These are phyloP conservation scores for Penicillium sumatraense DNA, from an alignment of 2,329 filamentous ascomycete genomes.

Conservation along the genomic window DNA sequence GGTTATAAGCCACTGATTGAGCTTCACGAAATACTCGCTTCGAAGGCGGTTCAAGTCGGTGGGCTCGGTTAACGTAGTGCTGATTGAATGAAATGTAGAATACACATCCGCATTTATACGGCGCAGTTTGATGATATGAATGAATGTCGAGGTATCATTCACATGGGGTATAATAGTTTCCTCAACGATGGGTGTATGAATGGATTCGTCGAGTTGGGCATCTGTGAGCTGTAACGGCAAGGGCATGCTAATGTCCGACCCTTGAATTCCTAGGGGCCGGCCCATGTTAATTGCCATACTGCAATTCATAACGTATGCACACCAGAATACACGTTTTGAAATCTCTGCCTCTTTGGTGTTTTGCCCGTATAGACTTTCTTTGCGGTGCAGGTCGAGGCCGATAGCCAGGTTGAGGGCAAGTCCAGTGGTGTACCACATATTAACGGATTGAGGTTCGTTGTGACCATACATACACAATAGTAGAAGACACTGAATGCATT, in stretches of 20 bases:
- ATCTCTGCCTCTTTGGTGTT: conserved; percentile 23
- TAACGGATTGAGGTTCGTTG: conserved; percentile 31
- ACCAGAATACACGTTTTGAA: conserved; percentile 31
- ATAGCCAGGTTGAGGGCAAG: conserved; percentile 27
- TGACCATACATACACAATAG: conserved; percentile 31
- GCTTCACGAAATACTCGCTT: not conserved
- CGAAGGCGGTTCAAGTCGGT: not conserved
- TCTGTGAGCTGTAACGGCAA: conserved; percentile 22
- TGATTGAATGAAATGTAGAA: conserved; percentile 21
- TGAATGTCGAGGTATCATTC: conserved; percentile 29
- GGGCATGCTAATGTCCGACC: conserved; percentile 28
- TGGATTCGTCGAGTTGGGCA: conserved; percentile 13
- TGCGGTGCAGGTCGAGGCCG: conserved; percentile 27
- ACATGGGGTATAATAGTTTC: not conserved
- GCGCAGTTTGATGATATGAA: conserved; percentile 31
- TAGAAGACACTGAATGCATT: conserved; percentile 30
- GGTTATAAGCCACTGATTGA: conserved; percentile 30
- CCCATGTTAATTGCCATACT: conserved; percentile 32
- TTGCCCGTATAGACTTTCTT: conserved; percentile 17
- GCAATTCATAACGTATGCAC: conserved; percentile 29
- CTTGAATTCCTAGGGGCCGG: conserved; percentile 27
- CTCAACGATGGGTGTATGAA: not conserved
- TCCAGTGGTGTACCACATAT: conserved; percentile 30
- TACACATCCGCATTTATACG: conserved; percentile 29
- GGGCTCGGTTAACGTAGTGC: not conserved